Percentiles rank a stretch among this genome's conserved stretches.
Evolutionary conservation across 2,329 filamentous ascomycete genomes (phyloP).

Genomic region (Fusarium sp.): DNA sequence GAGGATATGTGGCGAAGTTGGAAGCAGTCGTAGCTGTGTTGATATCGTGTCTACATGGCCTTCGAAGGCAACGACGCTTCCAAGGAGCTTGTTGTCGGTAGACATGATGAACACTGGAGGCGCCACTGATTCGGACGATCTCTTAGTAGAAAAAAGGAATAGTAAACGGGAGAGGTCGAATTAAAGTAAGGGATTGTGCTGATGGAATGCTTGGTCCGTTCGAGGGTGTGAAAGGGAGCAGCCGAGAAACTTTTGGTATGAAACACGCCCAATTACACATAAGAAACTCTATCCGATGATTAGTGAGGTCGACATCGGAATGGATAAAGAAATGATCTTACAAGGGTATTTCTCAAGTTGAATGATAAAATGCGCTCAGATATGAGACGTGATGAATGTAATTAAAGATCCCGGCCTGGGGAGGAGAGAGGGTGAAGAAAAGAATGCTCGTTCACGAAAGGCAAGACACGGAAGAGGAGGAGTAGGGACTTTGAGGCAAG

Average conservation of each 20-base stretch:
- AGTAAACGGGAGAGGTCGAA: neutral
- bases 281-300: slow-evolving; percentile 14
- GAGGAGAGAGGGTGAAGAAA: slow-evolving; percentile 1
- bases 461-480: neutral
- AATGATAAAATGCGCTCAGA: slow-evolving; percentile 1
- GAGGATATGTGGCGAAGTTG: slow-evolving; percentile 65
- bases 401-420: slow-evolving; percentile 23
- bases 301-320: slow-evolving; percentile 10
- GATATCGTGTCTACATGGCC: slow-evolving; percentile 63
- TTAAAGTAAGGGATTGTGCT: slow-evolving; percentile 17
- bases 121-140: slow-evolving; percentile 27
- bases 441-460: neutral
- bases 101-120: slow-evolving; percentile 37
- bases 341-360: slow-evolving; percentile 2
- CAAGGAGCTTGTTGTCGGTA: slow-evolving; percentile 43
- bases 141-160: neutral
- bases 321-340: slow-evolving; percentile 22
- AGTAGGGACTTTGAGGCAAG: slow-evolving; percentile 2
- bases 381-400: slow-evolving; percentile 14
- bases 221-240: slow-evolving; percentile 20
- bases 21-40: slow-evolving; percentile 68
- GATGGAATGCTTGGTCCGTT: slow-evolving; percentile 19
- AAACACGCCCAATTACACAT: slow-evolving; percentile 13
- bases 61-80: slow-evolving; percentile 68
- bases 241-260: slow-evolving; percentile 16